phyloP scores from a whole-genome alignment of 768 basidiomycete genomes.

The Hericium coralloides region DNA sequence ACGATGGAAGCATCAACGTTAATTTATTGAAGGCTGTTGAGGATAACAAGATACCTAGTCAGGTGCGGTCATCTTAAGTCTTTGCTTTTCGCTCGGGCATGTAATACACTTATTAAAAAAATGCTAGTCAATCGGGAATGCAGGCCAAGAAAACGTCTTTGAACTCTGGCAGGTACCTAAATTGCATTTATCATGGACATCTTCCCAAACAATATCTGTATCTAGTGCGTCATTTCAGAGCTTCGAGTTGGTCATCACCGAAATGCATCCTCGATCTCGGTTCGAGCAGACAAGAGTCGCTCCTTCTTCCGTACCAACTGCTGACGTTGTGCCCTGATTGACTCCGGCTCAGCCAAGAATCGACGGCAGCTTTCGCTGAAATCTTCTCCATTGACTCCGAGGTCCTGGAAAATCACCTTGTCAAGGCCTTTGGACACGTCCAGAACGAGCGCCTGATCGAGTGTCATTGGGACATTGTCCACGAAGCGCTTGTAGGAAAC shows the following conservation, averaged over 20 bases:
- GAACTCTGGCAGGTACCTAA: no score
- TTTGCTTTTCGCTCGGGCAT: no score
- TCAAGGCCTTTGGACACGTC: slow-evolving; percentile 37
- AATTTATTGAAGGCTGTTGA: not conserved
- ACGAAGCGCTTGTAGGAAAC: slow-evolving; percentile 53
- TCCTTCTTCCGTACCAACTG: slow-evolving; percentile 30
- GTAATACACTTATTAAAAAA: no score
- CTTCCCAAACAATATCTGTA: no score
- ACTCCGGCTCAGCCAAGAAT: slow-evolving; percentile 39
- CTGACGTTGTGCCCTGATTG: slow-evolving; percentile 15
- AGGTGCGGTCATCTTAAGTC: no score
- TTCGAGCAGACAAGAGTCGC: slow-evolving; percentile 34
- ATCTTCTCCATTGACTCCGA: slow-evolving; percentile 39
- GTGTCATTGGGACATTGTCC: slow-evolving; percentile 47
- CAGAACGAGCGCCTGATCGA: slow-evolving; percentile 46
- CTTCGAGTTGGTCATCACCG: not conserved
- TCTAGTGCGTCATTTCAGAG: no score
- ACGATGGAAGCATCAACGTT: not conserved
- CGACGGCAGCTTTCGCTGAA: slow-evolving; percentile 36
- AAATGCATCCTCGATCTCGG: slow-evolving; percentile 22
- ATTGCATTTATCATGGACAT: no score
- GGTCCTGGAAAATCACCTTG: slow-evolving; percentile 30
- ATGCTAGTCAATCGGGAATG: no score
- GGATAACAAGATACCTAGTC: not conserved
- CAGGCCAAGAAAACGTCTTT: no score